phyloP scores from a whole-genome alignment of 768 basidiomycete species.

The Mrakia frigida region DNA sequence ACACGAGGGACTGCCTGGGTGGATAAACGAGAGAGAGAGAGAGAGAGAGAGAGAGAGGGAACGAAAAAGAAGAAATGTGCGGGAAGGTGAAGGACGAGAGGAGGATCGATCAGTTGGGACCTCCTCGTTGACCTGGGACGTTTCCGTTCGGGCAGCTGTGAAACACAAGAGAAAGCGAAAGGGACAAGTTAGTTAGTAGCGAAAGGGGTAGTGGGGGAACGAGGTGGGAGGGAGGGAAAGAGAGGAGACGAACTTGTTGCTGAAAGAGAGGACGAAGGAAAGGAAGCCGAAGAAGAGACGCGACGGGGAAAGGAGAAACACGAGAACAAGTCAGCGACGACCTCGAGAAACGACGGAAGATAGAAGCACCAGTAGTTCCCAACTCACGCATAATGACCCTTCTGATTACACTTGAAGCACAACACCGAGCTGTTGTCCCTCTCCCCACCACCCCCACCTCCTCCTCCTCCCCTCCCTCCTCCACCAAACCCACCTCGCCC shows the following conservation, averaged over 20 bases:
- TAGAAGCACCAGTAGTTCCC: not conserved
- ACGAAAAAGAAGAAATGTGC: not conserved
- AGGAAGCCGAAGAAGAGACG: not conserved
- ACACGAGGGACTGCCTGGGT: not conserved
- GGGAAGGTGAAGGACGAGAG: not conserved
- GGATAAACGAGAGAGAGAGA: not conserved
- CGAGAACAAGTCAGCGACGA: constrained; percentile 32
- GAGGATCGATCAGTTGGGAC: constrained; percentile 40
- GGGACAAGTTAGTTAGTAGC: not conserved
- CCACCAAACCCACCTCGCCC: constrained; percentile 34
- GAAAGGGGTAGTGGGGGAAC: not conserved
- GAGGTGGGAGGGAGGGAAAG: not conserved
- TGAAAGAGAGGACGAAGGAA: not conserved
- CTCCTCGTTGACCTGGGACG: constrained; percentile 84
- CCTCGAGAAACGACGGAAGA: not conserved
- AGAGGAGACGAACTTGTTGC: constrained; percentile 3
- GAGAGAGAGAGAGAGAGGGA: not conserved
- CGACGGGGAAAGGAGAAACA: not conserved
- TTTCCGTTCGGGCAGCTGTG: constrained; percentile 49
- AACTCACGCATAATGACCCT: constrained; percentile 27
- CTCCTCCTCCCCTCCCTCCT: constrained; percentile 36
- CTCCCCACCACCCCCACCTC: constrained; percentile 22
- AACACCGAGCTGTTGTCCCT: constrained; percentile 37
- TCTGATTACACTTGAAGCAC: constrained; percentile 41
- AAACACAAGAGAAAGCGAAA: not conserved